Evolutionary conservation across 2,329 filamentous ascomycete species (phyloP).

Genomic region (Nectriaceae sp.): DNA sequence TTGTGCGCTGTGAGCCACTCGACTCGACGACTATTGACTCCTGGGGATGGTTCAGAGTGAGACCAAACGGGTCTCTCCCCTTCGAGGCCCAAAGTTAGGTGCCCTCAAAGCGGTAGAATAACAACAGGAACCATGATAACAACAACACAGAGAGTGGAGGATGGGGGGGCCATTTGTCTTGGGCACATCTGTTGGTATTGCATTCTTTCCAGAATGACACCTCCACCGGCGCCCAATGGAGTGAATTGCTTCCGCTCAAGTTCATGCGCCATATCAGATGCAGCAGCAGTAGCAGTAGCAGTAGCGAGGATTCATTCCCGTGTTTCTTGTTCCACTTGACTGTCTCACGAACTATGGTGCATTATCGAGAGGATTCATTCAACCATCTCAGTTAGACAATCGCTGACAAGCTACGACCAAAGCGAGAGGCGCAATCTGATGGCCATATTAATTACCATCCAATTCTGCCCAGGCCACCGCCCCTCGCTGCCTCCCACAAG

Average conservation of each 20-base stretch:
- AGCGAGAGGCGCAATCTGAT: neutral
- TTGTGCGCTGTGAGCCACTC: constrained; percentile 22
- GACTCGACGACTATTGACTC: constrained; percentile 12
- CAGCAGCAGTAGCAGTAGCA: neutral
- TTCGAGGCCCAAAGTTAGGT: neutral
- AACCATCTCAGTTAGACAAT: neutral
- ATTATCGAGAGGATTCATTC: neutral
- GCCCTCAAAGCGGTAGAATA: neutral
- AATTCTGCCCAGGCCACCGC: neutral
- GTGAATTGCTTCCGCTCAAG: constrained; percentile 10
- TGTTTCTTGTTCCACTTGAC: neutral
- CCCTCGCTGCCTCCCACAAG: constrained; percentile 8
- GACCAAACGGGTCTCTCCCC: constrained; percentile 18
- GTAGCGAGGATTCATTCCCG: too few species aligned
- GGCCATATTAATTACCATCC: neutral
- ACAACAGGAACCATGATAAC: neutral
- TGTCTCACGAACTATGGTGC: neutral
- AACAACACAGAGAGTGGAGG: constrained; percentile 1
- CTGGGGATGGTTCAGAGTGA: constrained; percentile 22
- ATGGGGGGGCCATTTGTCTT: constrained; percentile 5
- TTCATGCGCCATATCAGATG: constrained; percentile 4
- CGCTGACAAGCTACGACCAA: neutral
- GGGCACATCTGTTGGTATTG: neutral
- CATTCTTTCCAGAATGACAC: constrained; percentile 3
- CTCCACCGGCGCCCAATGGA: constrained; percentile 7